These are phyloP conservation scores for Crataegus laevigata DNA, from an alignment of 306 rosid genomes.

Conservation along the genomic window DNA sequence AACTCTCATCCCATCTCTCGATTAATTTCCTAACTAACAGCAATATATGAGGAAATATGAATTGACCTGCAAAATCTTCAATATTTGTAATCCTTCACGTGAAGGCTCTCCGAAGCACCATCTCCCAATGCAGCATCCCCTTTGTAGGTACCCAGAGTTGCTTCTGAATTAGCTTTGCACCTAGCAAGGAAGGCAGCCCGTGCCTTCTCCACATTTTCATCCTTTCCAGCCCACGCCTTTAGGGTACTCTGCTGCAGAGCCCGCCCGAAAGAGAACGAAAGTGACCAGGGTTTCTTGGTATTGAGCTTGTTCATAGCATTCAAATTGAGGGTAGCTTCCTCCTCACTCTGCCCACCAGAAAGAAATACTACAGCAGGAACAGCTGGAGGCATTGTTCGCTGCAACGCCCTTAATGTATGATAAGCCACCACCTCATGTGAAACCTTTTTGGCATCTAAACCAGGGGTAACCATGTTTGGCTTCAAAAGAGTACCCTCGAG, in stretches of 20 bases:
- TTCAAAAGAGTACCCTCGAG: conserved; percentile 75
- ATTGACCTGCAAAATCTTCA: background rate
- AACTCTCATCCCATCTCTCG: background rate
- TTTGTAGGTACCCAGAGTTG: conserved; percentile 62
- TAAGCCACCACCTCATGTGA: conserved; percentile 57
- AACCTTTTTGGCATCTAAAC: conserved; percentile 54
- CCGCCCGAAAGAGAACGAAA: conserved; percentile 74
- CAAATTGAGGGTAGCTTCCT: conserved; percentile 65
- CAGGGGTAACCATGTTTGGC: conserved; percentile 91
- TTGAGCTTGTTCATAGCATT: conserved; percentile 67
- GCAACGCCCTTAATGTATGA: conserved; percentile 55
- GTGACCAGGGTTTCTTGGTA: conserved; percentile 77
- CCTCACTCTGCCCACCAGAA: conserved; percentile 89
- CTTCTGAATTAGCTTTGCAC: conserved; percentile 72
- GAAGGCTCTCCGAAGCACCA: conserved; percentile 73
- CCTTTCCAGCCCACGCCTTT: conserved; percentile 80
- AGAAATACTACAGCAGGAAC: conserved; percentile 74
- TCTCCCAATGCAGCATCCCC: conserved; percentile 54
- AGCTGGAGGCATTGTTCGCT: conserved; percentile 60
- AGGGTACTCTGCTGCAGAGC: conserved; percentile 81
- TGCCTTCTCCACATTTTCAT: conserved; percentile 50
- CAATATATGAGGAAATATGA: background rate
- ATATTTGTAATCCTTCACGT: conserved; percentile 60
- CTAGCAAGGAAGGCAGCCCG: conserved; percentile 55
- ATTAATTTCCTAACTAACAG: background rate